These are phyloP conservation scores for Aspergillus fumigatiaffinis DNA, from an alignment of 2,329 filamentous ascomycete genomes.

Conservation along the genomic window DNA sequence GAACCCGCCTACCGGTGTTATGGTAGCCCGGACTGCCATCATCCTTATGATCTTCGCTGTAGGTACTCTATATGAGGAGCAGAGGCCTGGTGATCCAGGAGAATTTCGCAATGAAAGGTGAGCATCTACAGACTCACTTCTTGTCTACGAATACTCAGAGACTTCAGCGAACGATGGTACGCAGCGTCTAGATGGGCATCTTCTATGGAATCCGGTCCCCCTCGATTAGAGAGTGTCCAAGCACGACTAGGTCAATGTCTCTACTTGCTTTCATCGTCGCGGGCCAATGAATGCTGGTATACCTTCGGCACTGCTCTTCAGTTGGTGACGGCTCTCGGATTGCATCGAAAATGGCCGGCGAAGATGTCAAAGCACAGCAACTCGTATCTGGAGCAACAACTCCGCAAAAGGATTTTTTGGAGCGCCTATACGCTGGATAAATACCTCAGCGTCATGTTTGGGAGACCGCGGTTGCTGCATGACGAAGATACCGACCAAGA, in stretches of 20 bases:
- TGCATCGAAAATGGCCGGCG: slow-evolving; percentile 32
- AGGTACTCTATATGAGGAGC: slow-evolving; percentile 45
- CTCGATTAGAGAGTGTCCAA: slow-evolving; percentile 55
- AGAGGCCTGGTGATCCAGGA: slow-evolving; percentile 26
- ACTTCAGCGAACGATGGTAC: slow-evolving; percentile 36
- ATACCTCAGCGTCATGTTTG: slow-evolving; percentile 61
- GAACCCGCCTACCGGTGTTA: slow-evolving; percentile 35
- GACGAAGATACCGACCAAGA: slow-evolving; percentile 63
- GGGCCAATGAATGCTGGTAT: slow-evolving; percentile 60
- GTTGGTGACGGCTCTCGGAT: slow-evolving; percentile 46
- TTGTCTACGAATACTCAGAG: not conserved
- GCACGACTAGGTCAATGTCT: slow-evolving; percentile 56
- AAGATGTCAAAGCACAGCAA: slow-evolving; percentile 27
- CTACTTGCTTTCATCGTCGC: slow-evolving; percentile 56
- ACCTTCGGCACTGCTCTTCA: slow-evolving; percentile 56
- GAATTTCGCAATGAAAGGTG: slow-evolving; percentile 29
- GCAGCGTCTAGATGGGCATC: slow-evolving; percentile 35
- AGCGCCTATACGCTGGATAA: slow-evolving; percentile 60
- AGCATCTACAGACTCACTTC: slow-evolving; percentile 1
- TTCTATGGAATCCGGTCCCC: slow-evolving; percentile 49
- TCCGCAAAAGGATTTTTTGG: slow-evolving; percentile 60
- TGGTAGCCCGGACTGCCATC: slow-evolving; percentile 48
- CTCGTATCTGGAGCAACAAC: slow-evolving; percentile 44
- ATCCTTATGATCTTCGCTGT: slow-evolving; percentile 49
- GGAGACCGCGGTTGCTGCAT: slow-evolving; percentile 57